A percentile compares a stretch with the other conserved stretches of the same genome.
Conservation (phyloP, 148 eudicot species). For the Nepenthes mirabilis region DNA sequence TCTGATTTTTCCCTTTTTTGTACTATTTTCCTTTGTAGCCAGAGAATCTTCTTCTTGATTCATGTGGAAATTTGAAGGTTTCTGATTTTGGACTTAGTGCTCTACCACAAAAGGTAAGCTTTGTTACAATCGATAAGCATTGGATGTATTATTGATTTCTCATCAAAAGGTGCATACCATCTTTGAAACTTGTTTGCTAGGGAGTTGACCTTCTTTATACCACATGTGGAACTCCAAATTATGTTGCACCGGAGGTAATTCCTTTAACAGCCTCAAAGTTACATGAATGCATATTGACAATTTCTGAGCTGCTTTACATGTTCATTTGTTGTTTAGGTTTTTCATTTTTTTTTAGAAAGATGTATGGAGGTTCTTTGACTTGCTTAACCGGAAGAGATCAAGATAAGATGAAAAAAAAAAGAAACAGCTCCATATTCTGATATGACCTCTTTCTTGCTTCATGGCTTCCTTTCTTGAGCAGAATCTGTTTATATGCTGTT, state of each 20-base stretch:
- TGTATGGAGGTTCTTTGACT: too few relatives aligned
- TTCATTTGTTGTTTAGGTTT: not conserved
- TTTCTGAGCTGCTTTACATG: not conserved
- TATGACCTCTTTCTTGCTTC: too few relatives aligned
- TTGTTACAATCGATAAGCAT: not conserved
- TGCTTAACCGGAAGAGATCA: too few relatives aligned
- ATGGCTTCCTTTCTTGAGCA: too few relatives aligned
- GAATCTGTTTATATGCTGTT: too few relatives aligned
- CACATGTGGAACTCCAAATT: constrained; percentile 96
- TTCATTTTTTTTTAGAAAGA: too few relatives aligned
- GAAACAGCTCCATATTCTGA: too few relatives aligned
- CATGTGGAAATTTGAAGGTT: constrained; percentile 70
- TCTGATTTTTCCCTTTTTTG: not conserved
- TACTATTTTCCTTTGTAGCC: constrained; percentile 30
- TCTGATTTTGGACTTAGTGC: constrained; percentile 99
- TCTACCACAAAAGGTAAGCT: constrained; percentile 69
- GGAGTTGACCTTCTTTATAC: constrained; percentile 93
- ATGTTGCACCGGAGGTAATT: constrained; percentile 89
- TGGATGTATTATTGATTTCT: not conserved
- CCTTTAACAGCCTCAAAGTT: not conserved
- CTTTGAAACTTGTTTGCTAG: constrained; percentile 20
- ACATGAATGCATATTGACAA: not conserved
- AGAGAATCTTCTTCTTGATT: constrained; percentile 89
- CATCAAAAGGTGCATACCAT: too few relatives aligned
- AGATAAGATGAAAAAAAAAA: too few relatives aligned